Conservation (phyloP, 371 early-diverging fungal species). For the Gilbertella persicaria region DNA sequence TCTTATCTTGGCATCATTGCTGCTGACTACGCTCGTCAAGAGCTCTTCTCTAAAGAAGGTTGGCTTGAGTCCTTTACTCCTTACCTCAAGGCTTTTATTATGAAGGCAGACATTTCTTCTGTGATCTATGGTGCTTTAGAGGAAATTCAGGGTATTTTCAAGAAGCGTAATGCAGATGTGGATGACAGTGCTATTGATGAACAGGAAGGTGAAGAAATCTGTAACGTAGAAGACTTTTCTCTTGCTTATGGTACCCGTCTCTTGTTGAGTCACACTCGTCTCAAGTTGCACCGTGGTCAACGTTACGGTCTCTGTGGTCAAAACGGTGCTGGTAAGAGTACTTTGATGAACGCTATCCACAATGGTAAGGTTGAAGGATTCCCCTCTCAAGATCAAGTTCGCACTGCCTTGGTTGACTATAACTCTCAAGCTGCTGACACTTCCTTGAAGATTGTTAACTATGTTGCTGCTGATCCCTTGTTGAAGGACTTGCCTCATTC, state of each 20-base stretch:
- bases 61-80: constrained; percentile 46
- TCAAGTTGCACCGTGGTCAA: constrained; percentile 76
- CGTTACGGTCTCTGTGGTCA: constrained; percentile 86
- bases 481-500: constrained; percentile 45
- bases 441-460: constrained; percentile 64
- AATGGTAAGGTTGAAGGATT: constrained; percentile 76
- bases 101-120: constrained; percentile 39
- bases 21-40: constrained; percentile 56
- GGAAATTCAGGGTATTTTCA: constrained; percentile 45
- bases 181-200: constrained; percentile 50
- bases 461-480: constrained; percentile 55
- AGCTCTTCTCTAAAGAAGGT: constrained; percentile 49
- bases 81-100: constrained; percentile 49
- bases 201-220: constrained; percentile 71
- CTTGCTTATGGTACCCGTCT: constrained; percentile 86
- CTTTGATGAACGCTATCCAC: constrained; percentile 82
- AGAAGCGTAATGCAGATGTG: constrained; percentile 46
- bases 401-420: constrained; percentile 75
- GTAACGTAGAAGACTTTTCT: constrained; percentile 74
- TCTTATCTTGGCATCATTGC: constrained; percentile 49
- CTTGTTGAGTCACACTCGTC: constrained; percentile 75
- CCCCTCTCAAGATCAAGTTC: constrained; percentile 69
- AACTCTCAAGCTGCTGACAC: constrained; percentile 73
- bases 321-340: constrained; percentile 93
- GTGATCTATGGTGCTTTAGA: constrained; percentile 37